Base-by-base conservation (phyloP, 2,329 filamentous ascomycete species). In the Hyphodiscus sp. region DNA sequence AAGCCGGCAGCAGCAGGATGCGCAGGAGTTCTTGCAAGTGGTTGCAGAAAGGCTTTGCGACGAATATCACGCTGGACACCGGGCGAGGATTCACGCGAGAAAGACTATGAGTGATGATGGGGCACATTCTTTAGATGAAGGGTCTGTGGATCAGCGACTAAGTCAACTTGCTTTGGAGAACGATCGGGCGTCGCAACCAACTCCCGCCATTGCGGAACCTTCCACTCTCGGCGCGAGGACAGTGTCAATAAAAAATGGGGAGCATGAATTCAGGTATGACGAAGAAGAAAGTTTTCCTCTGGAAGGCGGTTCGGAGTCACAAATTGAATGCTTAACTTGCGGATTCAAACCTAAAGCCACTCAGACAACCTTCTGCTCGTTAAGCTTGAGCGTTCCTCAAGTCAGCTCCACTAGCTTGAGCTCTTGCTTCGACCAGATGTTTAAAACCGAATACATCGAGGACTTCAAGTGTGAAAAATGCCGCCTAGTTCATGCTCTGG, bases 381-480 rank as follows among this genome's bases (percentile, higher is more conserved):
- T 99, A 59, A 97, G 92, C 1, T 75, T 99, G 50, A 90, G 91
- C 64, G 94, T 99, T 2, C 94, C 94, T 0, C 89, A 94, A 68
- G 81, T 85, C 57, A 83, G 79, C 49, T 87, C 89, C 1, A 91
- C 91, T 0, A 86, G 89, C 0, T 77, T 99, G 16, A 91, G 87
- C 66, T 78, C 84, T 9, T 99, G 94, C 70, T 94, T 99, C 63
- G 94, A 99, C 65, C 88, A 88, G 42, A 86, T 96, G 70, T 85
- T 99, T 61, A 96, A 96, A 71, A 90, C 89, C 0, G 94, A 99
- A 70, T 87, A 91, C 68, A 96, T 99, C 60, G 92, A 97, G 58
- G 94, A 96, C 68, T 99, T 95, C 76, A 91, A 89, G 62, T 99
- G 94, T 73, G 94, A 96, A 64, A 88, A 85, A 71, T 99, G 94